Evolutionary conservation across 345 rosid species (phyloP).

Genomic region (Salix dunnii): DNA sequence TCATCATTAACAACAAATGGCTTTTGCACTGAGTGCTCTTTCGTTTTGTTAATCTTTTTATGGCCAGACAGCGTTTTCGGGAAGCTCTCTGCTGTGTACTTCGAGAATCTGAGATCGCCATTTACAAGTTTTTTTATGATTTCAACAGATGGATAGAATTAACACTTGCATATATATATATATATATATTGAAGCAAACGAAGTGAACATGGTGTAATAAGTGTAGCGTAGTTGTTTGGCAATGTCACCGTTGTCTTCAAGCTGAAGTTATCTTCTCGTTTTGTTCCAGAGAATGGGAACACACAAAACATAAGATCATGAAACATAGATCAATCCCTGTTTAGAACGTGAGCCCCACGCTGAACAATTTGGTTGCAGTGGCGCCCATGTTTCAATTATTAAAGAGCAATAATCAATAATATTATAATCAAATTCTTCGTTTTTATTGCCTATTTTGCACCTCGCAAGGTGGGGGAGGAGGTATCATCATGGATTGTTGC

Average conservation of each 20-base stretch:
- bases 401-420: not conserved
- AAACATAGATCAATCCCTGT: not conserved
- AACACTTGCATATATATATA: too few relatives aligned
- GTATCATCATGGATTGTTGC: not conserved
- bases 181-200: too few relatives aligned
- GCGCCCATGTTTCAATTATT: constrained; percentile 2
- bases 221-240: not conserved
- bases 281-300: not conserved
- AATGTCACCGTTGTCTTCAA: not conserved
- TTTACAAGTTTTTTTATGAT: not conserved
- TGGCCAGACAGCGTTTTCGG: not conserved
- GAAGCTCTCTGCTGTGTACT: not conserved
- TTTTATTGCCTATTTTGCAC: not conserved
- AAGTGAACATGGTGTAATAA: not conserved
- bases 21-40: not conserved
- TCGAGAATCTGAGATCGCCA: not conserved
- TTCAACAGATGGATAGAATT: not conserved
- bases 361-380: not conserved
- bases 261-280: not conserved
- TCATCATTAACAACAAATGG: not conserved
- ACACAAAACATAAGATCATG: not conserved
- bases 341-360: constrained; percentile 24
- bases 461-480: not conserved
- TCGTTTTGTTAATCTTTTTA: not conserved
- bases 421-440: not conserved